Percentiles rank a stretch among this genome's conserved stretches.
phyloP scores from a whole-genome alignment of 192 early-diverging fungal species.

The Coemansia brasiliensis region DNA sequence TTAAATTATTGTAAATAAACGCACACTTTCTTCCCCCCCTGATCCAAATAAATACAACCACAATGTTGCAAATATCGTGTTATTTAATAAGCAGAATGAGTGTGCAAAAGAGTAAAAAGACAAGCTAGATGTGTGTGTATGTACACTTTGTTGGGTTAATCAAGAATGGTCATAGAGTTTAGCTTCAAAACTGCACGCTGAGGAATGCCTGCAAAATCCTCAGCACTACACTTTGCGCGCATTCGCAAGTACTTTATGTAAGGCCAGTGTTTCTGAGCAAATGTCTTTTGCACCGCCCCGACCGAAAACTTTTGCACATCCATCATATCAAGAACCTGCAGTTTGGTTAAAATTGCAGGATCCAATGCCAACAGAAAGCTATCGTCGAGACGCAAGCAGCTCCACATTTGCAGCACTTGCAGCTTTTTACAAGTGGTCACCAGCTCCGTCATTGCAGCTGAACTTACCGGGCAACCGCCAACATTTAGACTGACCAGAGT shows the following conservation, averaged over 20 bases:
- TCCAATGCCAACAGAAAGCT: conserved; percentile 46
- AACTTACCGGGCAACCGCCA: conserved; percentile 52
- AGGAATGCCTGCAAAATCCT: conserved; percentile 49
- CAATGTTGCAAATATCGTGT: no score
- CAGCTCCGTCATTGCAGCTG: conserved; percentile 49
- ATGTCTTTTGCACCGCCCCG: conserved; percentile 37
- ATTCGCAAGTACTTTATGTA: conserved; percentile 49
- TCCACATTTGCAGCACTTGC: conserved; percentile 48
- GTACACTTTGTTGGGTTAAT: conserved; percentile 17
- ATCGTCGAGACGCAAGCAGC: conserved; percentile 49
- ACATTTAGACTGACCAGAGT: conserved; percentile 47
- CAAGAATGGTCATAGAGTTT: conserved; percentile 41
- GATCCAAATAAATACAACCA: background rate
- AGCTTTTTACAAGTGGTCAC: conserved; percentile 35
- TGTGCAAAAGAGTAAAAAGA: background rate
- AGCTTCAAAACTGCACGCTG: conserved; percentile 44
- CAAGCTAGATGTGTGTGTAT: conserved; percentile 4
- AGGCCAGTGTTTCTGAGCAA: conserved; percentile 47
- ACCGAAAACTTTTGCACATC: conserved; percentile 53
- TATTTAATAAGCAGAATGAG: background rate
- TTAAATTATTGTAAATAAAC: conserved; percentile 5
- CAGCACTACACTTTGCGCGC: conserved; percentile 32
- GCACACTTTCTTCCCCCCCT: background rate
- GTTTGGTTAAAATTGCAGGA: conserved; percentile 21
- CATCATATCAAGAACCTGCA: conserved; percentile 56